A percentile compares a stretch with the other conserved stretches of the same genome.
Conservation (phyloP, 768 basidiomycete genomes). For the Serendipita indica region DNA sequence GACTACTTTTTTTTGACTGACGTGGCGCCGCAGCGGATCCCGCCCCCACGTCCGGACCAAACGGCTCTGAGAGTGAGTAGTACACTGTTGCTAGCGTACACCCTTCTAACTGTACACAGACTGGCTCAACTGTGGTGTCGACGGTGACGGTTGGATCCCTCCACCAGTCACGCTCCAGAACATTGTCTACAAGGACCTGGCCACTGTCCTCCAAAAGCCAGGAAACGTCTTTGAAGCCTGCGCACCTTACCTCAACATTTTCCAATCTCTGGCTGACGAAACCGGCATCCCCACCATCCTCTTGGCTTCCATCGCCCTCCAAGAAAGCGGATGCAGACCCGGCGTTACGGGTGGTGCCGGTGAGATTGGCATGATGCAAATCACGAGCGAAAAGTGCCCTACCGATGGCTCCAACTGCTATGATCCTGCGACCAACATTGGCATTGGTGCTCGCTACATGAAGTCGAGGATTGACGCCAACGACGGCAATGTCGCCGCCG, state of each 20-base stretch:
- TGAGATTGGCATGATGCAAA: constrained; percentile 53
- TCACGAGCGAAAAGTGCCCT: constrained; percentile 48
- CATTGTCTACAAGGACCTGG: constrained; percentile 15
- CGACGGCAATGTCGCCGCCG: constrained; percentile 5
- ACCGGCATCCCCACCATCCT: constrained; percentile 50
- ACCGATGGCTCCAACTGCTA: neutral
- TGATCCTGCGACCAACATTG: constrained; percentile 4
- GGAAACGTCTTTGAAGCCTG: constrained; percentile 49
- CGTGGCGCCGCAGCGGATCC: neutral
- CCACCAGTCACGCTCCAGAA: constrained; percentile 42
- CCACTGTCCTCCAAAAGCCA: constrained; percentile 31
- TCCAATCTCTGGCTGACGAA: constrained; percentile 25
- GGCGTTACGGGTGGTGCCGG: constrained; percentile 54
- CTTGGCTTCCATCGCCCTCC: constrained; percentile 77
- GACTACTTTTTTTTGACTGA: neutral
- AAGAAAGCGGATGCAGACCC: constrained; percentile 66
- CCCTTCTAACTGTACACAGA: constrained; percentile 17
- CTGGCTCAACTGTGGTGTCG: constrained; percentile 68
- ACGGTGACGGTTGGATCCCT: constrained; percentile 50
- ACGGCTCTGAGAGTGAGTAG: constrained; percentile 1
- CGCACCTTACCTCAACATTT: constrained; percentile 32
- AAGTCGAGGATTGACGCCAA: neutral
- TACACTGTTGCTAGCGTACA: neutral
- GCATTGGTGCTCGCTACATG: constrained; percentile 6
- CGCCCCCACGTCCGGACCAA: neutral